Base-by-base conservation (phyloP, 2,329 filamentous ascomycete species). In the Aspergillus sergii region DNA sequence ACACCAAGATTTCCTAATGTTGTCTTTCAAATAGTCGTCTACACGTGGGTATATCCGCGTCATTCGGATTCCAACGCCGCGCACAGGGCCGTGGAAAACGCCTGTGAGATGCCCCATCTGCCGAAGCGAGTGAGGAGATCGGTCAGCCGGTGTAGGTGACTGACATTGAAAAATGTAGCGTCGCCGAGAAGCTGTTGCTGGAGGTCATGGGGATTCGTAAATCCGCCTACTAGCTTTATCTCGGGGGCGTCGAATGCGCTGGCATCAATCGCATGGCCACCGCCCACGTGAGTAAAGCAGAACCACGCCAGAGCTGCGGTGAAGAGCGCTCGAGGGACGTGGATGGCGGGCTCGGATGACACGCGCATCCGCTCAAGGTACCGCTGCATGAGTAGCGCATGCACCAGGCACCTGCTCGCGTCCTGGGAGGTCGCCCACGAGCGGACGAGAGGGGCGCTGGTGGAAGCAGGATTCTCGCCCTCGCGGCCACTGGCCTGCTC, bases 401-500 rank as follows among this genome's bases (percentile, higher is more conserved):
- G 69, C 0, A 68, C 57, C 5, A 69, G 48, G 28, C 66, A 69
- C 19, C 61, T 64, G 21, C 66, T 69, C 2, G 66, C 69, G 45
- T 69, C 56, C 56, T 68, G 43, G 1, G 64, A 66, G 23, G 14
- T 32, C 11, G 58, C 50, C 64, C 64, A 66, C 14, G 39, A 54
- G 4, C 34, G 56, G 43, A 9, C 21, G 12, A 39, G 39, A 41
- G 30, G 16, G 19, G 11, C 9, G 8, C 5, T n/a, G 12, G n/a
- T 19, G 10, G 2, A 21, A 16, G 63, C 34, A 19, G 63, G 57
- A 43, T 6, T n/a, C 5, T 7, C 8, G 1, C 73, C 73, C 36
- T 75, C 68, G 19, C 73, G 70, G 9, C 73, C 73, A 16, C 70
- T 66, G 2, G 70, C 67, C 59, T 68, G 66, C 56, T 76, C 73